Conservation (phyloP, 1,284 basidiomycete species). For the Trametes versicolor region DNA sequence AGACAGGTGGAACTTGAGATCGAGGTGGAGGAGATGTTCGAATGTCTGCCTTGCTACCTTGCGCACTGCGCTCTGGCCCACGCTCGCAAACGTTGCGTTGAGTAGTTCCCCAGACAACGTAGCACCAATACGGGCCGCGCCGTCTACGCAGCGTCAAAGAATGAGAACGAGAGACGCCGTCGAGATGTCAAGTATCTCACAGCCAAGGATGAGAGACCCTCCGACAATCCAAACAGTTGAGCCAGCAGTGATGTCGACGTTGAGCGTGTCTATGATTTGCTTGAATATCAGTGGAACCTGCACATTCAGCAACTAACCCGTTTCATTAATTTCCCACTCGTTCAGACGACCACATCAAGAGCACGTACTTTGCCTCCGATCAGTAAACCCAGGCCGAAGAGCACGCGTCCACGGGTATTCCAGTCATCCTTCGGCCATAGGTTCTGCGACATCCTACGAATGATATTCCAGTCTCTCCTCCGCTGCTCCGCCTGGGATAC, state of each 20-base stretch:
- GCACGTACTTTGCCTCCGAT: constrained; percentile 85
- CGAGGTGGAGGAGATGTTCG: constrained; percentile 90
- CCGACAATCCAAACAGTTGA: constrained; percentile 93
- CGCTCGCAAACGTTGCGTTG: constrained; percentile 97
- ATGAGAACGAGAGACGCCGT: constrained; percentile 3
- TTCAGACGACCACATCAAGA: neutral
- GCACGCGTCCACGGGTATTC: constrained; percentile 80
- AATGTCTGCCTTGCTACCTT: constrained; percentile 95
- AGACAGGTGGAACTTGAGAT: constrained; percentile 93
- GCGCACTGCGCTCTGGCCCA: constrained; percentile 94
- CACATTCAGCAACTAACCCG: constrained; percentile 81
- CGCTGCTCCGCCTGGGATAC: constrained; percentile 61
- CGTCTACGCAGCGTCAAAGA: constrained; percentile 65
- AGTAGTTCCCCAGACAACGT: constrained; percentile 92
- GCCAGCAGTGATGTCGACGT: constrained; percentile 81
- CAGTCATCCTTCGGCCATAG: constrained; percentile 84
- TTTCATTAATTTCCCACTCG: neutral
- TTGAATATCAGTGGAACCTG: constrained; percentile 99
- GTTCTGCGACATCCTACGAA: constrained; percentile 69
- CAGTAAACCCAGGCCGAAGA: constrained; percentile 85
- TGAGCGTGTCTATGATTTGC: constrained; percentile 88
- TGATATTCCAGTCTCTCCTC: constrained; percentile 73
- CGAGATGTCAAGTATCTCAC: constrained; percentile 58
- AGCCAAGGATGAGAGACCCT: constrained; percentile 90
- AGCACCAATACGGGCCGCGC: constrained; percentile 89